phyloP scores from a whole-genome alignment of 495 filamentous ascomycete species.

The Apiosordaria backusii region DNA sequence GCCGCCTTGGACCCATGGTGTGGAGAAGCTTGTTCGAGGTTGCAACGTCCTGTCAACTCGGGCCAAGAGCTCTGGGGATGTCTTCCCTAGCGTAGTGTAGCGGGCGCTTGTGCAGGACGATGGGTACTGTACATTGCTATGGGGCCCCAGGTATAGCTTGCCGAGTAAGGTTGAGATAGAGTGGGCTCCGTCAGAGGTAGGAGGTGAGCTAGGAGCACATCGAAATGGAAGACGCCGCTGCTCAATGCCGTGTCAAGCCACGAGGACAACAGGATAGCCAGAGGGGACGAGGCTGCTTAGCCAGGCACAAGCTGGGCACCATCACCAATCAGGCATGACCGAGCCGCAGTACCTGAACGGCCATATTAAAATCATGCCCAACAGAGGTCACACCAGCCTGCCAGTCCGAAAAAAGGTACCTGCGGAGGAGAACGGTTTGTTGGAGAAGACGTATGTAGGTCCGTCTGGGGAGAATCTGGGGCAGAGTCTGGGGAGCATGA shows the following conservation, averaged over 20 bases:
- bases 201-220: slow-evolving; percentile 1
- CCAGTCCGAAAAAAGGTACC: slow-evolving; percentile 15
- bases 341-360: slow-evolving; percentile 32
- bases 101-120: slow-evolving; percentile 19
- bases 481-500: slow-evolving; percentile 19
- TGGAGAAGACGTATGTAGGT: slow-evolving; percentile 26
- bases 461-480: slow-evolving; percentile 3
- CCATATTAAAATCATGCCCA: slow-evolving; percentile 34
- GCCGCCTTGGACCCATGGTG: slow-evolving; percentile 23
- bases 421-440: slow-evolving; percentile 18
- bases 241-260: slow-evolving; percentile 36
- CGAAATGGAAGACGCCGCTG: slow-evolving; percentile 1
- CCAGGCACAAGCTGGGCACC: slow-evolving; percentile 30
- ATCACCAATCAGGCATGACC: slow-evolving; percentile 28
- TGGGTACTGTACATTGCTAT: slow-evolving; percentile 11
- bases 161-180: slow-evolving; percentile 33
- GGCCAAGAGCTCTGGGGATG: slow-evolving; percentile 12
- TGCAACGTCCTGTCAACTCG: slow-evolving; percentile 12
- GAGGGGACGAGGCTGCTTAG: slow-evolving; percentile 26
- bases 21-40: slow-evolving; percentile 28
- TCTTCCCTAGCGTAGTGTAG: slow-evolving; percentile 12
- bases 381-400: slow-evolving; percentile 29
- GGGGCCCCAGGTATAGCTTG: slow-evolving; percentile 25
- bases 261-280: slow-evolving; percentile 18
- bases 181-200: slow-evolving; percentile 16